Conservation (phyloP, 2,329 filamentous ascomycete species). For the Trichoderma sp. region DNA sequence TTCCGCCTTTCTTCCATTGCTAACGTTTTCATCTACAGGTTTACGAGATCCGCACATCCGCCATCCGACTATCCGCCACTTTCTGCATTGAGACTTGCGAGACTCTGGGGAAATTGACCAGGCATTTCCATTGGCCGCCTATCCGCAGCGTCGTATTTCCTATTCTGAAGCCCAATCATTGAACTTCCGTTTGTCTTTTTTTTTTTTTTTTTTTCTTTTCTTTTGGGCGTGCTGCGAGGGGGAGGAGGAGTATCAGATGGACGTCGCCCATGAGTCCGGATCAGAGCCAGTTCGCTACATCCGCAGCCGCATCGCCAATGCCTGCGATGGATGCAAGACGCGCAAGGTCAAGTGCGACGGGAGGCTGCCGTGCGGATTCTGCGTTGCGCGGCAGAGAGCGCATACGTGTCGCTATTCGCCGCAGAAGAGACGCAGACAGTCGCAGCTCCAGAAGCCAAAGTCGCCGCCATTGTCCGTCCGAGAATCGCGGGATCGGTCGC, state of each 20-base stretch:
- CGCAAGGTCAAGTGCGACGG: constrained; percentile 60
- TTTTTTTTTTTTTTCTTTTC: no score
- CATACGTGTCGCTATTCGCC: constrained; percentile 52
- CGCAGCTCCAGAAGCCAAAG: constrained; percentile 26
- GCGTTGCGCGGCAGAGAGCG: constrained; percentile 46
- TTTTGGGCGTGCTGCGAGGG: neutral
- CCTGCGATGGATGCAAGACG: constrained; percentile 57
- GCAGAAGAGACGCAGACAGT: constrained; percentile 41
- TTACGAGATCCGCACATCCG: constrained; percentile 15
- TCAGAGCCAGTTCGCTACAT: constrained; percentile 32
- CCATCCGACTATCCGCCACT: neutral
- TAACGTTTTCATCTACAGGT: neutral
- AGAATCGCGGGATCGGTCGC: constrained; percentile 18
- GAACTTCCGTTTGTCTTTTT: neutral
- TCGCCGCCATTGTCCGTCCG: constrained; percentile 20
- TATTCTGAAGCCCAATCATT: neutral
- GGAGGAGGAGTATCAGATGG: neutral
- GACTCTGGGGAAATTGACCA: neutral
- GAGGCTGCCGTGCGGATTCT: constrained; percentile 54
- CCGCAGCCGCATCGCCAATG: constrained; percentile 52
- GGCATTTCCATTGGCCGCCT: neutral
- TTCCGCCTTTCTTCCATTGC: constrained; percentile 3
- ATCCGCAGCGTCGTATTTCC: constrained; percentile 15
- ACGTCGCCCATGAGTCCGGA: constrained; percentile 8
- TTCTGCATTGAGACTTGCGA: neutral